Evolutionary conservation across 164 flowering plant species (phyloP).

Genomic region (Houttuynia cordata): DNA sequence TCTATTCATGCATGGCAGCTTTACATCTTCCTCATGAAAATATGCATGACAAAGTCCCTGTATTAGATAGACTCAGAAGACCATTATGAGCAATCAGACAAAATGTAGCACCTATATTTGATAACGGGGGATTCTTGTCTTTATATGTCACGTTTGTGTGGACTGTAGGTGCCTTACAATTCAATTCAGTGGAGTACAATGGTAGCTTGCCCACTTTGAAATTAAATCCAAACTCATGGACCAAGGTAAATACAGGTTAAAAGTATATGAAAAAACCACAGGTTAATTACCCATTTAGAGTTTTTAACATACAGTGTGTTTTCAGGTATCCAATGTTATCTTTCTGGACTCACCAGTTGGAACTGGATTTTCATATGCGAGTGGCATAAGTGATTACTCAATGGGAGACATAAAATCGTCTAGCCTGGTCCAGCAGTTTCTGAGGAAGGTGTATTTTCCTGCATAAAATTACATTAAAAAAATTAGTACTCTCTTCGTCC

Average conservation of each 20-base stretch:
- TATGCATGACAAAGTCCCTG: no score
- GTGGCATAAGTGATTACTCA: not conserved
- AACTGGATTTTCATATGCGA: slow-evolving; percentile 17
- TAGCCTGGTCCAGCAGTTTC: not conserved
- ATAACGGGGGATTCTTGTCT: no score
- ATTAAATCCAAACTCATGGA: slow-evolving; percentile 1
- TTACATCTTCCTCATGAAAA: no score
- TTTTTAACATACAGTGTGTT: no score
- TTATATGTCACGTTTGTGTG: no score
- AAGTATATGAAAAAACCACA: no score
- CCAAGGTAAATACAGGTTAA: not conserved
- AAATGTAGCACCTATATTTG: not conserved
- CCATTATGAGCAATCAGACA: no score
- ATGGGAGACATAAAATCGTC: not conserved
- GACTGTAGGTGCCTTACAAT: not conserved
- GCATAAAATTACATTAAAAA: no score
- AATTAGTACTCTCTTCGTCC: no score
- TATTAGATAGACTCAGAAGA: no score
- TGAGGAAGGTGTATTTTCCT: not conserved
- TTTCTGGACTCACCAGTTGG: slow-evolving; percentile 15
- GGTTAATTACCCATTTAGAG: not conserved
- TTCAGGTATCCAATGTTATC: slow-evolving; percentile 11
- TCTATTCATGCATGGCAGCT: no score
- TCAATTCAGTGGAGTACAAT: not conserved
- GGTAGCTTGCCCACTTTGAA: not conserved